phyloP scores from a whole-genome alignment of 192 early-diverging fungal genomes.

The Coemansia furcata region DNA sequence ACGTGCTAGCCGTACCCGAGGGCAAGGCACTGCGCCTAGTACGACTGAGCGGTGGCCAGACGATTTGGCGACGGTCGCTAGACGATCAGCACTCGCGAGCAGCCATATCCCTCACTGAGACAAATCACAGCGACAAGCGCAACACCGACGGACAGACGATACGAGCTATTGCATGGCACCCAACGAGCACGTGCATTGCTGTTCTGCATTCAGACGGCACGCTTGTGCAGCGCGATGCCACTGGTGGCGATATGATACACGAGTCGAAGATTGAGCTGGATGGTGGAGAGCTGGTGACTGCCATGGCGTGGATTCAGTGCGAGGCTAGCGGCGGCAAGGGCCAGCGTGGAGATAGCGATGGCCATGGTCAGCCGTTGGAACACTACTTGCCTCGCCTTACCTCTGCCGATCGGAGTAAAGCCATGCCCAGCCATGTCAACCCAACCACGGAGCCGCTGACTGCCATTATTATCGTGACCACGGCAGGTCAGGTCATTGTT shows the following conservation, averaged over 20 bases:
- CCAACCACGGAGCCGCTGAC: slow-evolving; percentile 17
- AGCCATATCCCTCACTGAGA: background rate
- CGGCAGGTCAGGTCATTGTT: slow-evolving; percentile 24
- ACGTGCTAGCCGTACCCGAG: slow-evolving; percentile 43
- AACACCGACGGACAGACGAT: slow-evolving; percentile 7
- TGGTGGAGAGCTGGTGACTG: slow-evolving; percentile 5
- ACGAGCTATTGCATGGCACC: slow-evolving; percentile 35
- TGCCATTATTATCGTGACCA: slow-evolving; percentile 18
- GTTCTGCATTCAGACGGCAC: slow-evolving; percentile 31
- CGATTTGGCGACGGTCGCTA: slow-evolving; percentile 32
- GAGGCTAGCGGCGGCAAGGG: background rate
- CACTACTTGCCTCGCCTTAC: slow-evolving; percentile 19
- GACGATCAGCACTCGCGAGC: slow-evolving; percentile 8
- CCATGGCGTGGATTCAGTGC: slow-evolving; percentile 38
- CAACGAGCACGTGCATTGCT: slow-evolving; percentile 16
- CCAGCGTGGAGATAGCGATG: background rate
- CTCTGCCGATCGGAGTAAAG: slow-evolving; percentile 28
- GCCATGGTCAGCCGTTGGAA: slow-evolving; percentile 6
- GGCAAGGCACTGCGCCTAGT: slow-evolving; percentile 31
- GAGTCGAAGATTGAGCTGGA: slow-evolving; percentile 19
- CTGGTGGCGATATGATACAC: slow-evolving; percentile 36
- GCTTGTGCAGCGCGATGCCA: slow-evolving; percentile 37
- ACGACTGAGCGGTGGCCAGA: slow-evolving; percentile 44
- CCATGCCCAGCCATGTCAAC: slow-evolving; percentile 18
- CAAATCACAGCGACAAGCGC: background rate